These are phyloP conservation scores for Solanum stenotomum DNA, from an alignment of 257 asterid genomes.

Conservation along the genomic window DNA sequence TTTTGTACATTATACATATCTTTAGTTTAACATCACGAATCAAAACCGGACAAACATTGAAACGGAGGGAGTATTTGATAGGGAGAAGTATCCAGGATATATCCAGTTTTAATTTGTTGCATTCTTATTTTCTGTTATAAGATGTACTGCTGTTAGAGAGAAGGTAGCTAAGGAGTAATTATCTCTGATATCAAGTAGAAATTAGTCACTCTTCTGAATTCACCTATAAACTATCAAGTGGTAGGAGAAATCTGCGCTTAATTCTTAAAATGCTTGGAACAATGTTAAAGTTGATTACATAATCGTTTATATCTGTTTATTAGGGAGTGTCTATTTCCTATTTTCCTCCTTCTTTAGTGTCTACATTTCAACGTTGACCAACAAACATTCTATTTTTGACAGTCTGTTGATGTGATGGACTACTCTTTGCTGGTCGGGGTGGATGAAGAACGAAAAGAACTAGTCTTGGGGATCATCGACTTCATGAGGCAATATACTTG, in stretches of 20 bases:
- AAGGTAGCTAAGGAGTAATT: neutral
- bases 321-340: neutral
- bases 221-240: neutral
- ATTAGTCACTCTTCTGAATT: neutral
- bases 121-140: neutral
- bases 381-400: neutral
- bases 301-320: neutral
- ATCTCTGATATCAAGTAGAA: neutral
- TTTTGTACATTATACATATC: neutral
- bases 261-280: neutral
- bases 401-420: conserved; percentile 96
- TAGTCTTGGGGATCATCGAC: conserved; percentile 83
- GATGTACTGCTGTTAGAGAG: neutral
- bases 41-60: neutral
- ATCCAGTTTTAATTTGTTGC: neutral
- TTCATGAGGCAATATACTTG: conserved; percentile 97
- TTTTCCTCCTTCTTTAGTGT: neutral
- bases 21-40: neutral
- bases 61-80: neutral
- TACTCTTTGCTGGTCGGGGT: conserved; percentile 91
- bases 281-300: neutral
- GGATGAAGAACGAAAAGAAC: conserved; percentile 79
- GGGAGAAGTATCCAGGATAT: neutral
- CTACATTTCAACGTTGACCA: neutral
- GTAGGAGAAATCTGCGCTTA: neutral